Evolutionary conservation across 2,329 filamentous ascomycete species (phyloP), one percentile per base, ranked within the genome.

Genomic region (Xylaria polymorpha): DNA sequence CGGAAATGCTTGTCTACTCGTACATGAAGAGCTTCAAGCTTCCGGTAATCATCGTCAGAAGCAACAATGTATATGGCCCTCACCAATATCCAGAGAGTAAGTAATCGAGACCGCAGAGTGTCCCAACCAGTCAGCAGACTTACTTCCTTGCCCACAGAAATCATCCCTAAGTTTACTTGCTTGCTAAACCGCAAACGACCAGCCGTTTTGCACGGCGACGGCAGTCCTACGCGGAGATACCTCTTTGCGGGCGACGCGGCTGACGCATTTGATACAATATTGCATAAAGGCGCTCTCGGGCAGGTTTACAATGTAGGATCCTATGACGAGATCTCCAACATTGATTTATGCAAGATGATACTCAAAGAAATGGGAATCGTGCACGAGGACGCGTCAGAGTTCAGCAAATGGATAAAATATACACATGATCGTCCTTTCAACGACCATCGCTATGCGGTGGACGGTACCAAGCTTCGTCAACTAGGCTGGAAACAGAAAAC

Each of bases 1-100:
- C 92, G 6, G 92, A 94, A 82, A 94, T 94, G 92, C 85, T 93
- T 76, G 92, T 95, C n/a, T 90, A 92, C 79, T 93, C 92, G n/a
- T 96, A 94, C 79, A 87, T 91, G 77, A 94, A 92, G 82, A 93
- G 90, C 80, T 94, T 94, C 84, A 91, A 92, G 79, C 84, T 96
- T 14, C 92, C 92, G 1, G 88, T 90, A 61, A 93, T 95, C 72
- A 92, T 94, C 74, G 91, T 94, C 35, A 86, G 92, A 59, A 91
- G 91, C 78, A 95, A 95, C 83, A 95, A 96, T 75, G 92, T 95
- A 37, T 96, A 94, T 76, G 93, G 93, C 0, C 93, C 93, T 25
- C 92, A 94, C 77, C 92, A 95, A 78, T 94, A 91, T 78, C 92
- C 92, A 0, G 92, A 94, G 82, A 94, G 92, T 94, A 81, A 80